A percentile compares a stretch with the other conserved stretches of the same genome.
These are phyloP conservation scores for Diplodia scrobiculata DNA, from an alignment of 2,329 filamentous ascomycete species.

Conservation along the genomic window DNA sequence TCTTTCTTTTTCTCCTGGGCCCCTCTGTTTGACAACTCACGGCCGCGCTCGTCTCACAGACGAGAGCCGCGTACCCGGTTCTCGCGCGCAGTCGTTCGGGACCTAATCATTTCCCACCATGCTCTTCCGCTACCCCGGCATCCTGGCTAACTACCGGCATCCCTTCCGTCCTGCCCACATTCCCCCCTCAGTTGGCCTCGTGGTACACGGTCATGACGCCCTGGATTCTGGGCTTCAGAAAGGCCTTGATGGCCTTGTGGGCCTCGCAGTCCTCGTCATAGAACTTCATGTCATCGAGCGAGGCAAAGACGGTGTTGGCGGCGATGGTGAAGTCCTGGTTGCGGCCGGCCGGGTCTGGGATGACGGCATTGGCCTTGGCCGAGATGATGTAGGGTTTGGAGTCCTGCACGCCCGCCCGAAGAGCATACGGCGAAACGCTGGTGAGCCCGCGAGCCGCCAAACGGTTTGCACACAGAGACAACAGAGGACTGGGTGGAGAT, in stretches of 20 bases:
- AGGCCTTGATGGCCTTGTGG: slow-evolving; percentile 51
- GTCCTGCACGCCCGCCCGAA: slow-evolving; percentile 51
- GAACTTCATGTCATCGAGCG: slow-evolving; percentile 65
- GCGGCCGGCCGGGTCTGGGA: slow-evolving; percentile 54
- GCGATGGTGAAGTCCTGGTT: slow-evolving; percentile 66
- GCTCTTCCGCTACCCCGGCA: neutral
- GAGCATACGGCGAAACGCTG: neutral
- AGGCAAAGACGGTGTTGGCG: slow-evolving; percentile 63
- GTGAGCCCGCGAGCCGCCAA: neutral
- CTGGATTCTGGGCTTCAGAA: slow-evolving; percentile 37
- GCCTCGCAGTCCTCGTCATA: slow-evolving; percentile 62
- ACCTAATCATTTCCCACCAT: neutral
- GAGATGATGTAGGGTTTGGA: slow-evolving; percentile 68
- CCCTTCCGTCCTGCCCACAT: neutral
- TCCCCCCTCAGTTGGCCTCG: slow-evolving; percentile 11
- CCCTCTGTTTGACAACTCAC: slow-evolving; percentile 1
- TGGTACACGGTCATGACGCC: slow-evolving; percentile 31
- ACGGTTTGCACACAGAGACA: neutral
- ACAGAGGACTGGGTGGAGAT: neutral
- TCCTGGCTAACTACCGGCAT: neutral
- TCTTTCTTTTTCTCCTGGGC: neutral
- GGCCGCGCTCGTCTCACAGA: neutral
- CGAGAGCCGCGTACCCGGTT: neutral
- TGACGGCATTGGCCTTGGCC: slow-evolving; percentile 55
- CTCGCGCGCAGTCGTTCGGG: neutral